Conservation (phyloP, 768 basidiomycete genomes). For the Phlebiopsis gigantea region DNA sequence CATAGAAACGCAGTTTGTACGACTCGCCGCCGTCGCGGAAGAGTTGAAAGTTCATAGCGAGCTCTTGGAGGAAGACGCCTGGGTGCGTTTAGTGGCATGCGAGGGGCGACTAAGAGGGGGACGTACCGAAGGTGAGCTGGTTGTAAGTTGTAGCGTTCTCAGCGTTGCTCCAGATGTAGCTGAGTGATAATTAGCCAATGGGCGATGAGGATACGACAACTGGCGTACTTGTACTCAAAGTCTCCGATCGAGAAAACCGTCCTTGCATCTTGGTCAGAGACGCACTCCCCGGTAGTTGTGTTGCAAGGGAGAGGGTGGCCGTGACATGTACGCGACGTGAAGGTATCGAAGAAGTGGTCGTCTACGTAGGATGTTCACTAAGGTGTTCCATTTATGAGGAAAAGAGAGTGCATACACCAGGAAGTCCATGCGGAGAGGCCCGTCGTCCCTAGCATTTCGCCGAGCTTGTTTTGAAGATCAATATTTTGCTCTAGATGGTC, state of each 20-base stretch:
- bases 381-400: neutral
- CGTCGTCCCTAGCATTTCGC: constrained; percentile 34
- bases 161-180: constrained; percentile 47
- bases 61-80: constrained; percentile 44
- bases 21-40: constrained; percentile 30
- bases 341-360: constrained; percentile 50
- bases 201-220: neutral
- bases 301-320: constrained; percentile 43
- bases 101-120: neutral
- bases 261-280: constrained; percentile 33
- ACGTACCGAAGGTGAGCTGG: constrained; percentile 38
- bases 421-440: constrained; percentile 37
- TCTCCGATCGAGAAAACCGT: constrained; percentile 33
- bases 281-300: constrained; percentile 31
- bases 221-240: constrained; percentile 35
- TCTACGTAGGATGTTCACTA: constrained; percentile 20
- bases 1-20: constrained; percentile 35
- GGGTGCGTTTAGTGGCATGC: neutral
- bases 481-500: constrained; percentile 35
- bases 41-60: constrained; percentile 34
- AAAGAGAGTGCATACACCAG: constrained; percentile 35
- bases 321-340: constrained; percentile 42
- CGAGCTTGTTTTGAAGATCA: constrained; percentile 33
- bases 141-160: constrained; percentile 38
- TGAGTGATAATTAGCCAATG: constrained; percentile 13